These are phyloP conservation scores for Phytopythium ostracodes DNA, from an alignment of 352 stramenopile species.

Conservation along the genomic window DNA sequence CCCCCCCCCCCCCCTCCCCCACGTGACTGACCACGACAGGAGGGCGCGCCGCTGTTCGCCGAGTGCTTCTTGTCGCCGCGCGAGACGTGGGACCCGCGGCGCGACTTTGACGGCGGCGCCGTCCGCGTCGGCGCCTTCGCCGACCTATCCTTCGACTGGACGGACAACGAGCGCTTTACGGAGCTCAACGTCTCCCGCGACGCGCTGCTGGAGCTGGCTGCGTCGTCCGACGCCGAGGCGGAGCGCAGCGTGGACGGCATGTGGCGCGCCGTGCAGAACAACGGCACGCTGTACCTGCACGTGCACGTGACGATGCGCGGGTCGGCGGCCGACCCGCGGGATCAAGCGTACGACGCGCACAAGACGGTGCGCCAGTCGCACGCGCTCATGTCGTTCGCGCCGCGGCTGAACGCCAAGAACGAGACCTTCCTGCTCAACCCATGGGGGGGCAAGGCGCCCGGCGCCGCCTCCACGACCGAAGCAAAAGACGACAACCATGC, in stretches of 20 bases:
- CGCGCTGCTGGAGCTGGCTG: constrained; percentile 12
- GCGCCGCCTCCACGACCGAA: constrained; percentile 7
- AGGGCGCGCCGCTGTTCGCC: constrained; percentile 50
- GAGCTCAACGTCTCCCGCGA: constrained; percentile 49
- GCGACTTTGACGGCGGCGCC: constrained; percentile 34
- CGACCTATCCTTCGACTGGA: constrained; percentile 63
- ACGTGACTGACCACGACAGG: no score
- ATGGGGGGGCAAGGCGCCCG: constrained; percentile 14
- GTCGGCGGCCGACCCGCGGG: constrained; percentile 37
- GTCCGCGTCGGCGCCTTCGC: constrained; percentile 49
- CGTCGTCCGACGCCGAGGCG: neutral
- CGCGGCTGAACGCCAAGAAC: constrained; percentile 57
- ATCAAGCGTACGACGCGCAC: constrained; percentile 48
- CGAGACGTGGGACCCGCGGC: constrained; percentile 29
- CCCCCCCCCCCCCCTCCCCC: no score
- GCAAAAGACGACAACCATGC: constrained; percentile 8
- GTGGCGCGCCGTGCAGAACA: constrained; percentile 42
- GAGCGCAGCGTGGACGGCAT: constrained; percentile 12
- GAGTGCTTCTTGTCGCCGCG: constrained; percentile 57
- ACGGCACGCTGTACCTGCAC: constrained; percentile 64
- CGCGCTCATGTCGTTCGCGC: constrained; percentile 51
- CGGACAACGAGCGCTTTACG: constrained; percentile 46
- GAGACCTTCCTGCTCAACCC: constrained; percentile 43
- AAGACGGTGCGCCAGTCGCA: constrained; percentile 63
- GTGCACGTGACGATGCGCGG: constrained; percentile 63